Percentiles rank a stretch among this genome's conserved stretches.
phyloP scores from a whole-genome alignment of 2,329 filamentous ascomycete species.

The Cladosporium sp. region DNA sequence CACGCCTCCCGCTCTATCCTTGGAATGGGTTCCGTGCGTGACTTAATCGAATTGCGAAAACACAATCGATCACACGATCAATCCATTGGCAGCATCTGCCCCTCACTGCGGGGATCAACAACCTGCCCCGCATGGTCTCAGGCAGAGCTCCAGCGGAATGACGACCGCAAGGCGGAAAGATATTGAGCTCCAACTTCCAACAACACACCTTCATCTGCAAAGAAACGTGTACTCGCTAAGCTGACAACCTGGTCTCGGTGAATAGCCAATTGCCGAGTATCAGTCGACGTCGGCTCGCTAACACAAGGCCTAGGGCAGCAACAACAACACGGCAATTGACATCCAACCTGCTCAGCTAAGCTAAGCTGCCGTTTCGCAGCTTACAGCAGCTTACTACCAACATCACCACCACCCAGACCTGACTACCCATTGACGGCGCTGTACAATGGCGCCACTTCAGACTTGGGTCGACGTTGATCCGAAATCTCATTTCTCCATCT shows the following conservation, averaged over 20 bases:
- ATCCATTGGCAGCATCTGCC: neutral
- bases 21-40: conserved; percentile 2
- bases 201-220: neutral
- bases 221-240: neutral
- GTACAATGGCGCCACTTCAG: conserved; percentile 36
- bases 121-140: conserved; percentile 11
- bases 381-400: neutral
- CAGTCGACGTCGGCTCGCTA: neutral
- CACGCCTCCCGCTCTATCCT: neutral
- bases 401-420: neutral
- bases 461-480: conserved; percentile 63
- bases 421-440: conserved; percentile 13
- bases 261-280: conserved; percentile 1
- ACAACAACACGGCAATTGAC: neutral
- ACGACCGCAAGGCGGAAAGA: conserved; percentile 11
- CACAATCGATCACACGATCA: conserved; percentile 8
- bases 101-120: conserved; percentile 11
- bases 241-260: conserved; percentile 8
- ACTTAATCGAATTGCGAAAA: neutral
- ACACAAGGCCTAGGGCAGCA: neutral
- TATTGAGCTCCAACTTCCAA: conserved; percentile 9
- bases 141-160: conserved; percentile 14
- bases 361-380: conserved; percentile 6
- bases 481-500: conserved; percentile 69
- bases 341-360: neutral